These are phyloP conservation scores for Trypanosoma mega DNA, from an alignment of 208 protist genomes.

Conservation along the genomic window DNA sequence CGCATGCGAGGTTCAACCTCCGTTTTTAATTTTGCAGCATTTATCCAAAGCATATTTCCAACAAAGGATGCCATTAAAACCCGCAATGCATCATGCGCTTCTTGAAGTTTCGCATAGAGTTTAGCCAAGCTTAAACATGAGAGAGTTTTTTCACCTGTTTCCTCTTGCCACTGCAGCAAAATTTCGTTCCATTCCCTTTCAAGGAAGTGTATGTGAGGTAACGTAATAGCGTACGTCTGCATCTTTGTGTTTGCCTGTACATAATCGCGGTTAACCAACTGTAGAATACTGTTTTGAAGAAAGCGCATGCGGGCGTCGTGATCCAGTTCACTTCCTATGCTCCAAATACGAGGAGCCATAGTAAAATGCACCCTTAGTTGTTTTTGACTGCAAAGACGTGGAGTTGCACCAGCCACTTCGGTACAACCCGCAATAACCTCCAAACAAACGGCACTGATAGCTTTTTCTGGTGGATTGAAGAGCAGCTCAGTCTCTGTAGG, in stretches of 20 bases:
- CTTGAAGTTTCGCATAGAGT: slow-evolving; percentile 76
- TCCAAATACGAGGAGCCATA: slow-evolving; percentile 77
- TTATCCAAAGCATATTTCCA: slow-evolving; percentile 88
- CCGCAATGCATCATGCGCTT: slow-evolving; percentile 76
- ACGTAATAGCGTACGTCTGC: slow-evolving; percentile 69
- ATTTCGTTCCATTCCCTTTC: slow-evolving; percentile 78
- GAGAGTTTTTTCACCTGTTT: slow-evolving; percentile 51
- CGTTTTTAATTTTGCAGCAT: slow-evolving; percentile 85
- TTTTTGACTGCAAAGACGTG: slow-evolving; percentile 79
- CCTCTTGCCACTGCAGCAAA: slow-evolving; percentile 70
- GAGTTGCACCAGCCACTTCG: slow-evolving; percentile 48
- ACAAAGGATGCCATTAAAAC: slow-evolving; percentile 90
- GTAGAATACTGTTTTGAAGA: slow-evolving; percentile 49
- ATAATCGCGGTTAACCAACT: slow-evolving; percentile 82
- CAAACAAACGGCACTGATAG: slow-evolving; percentile 55
- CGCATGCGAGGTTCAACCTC: slow-evolving; percentile 88
- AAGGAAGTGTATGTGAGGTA: slow-evolving; percentile 88
- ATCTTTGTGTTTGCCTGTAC: slow-evolving; percentile 74
- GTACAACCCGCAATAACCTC: slow-evolving; percentile 70
- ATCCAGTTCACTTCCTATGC: slow-evolving; percentile 59
- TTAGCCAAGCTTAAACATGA: slow-evolving; percentile 60
- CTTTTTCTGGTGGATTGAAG: slow-evolving; percentile 70
- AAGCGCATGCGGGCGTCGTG: slow-evolving; percentile 65
- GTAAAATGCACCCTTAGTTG: slow-evolving; percentile 79
- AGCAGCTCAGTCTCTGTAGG: slow-evolving; percentile 63